phyloP scores from a whole-genome alignment of 73 alveolate species.

The Paramecium caudatum region DNA sequence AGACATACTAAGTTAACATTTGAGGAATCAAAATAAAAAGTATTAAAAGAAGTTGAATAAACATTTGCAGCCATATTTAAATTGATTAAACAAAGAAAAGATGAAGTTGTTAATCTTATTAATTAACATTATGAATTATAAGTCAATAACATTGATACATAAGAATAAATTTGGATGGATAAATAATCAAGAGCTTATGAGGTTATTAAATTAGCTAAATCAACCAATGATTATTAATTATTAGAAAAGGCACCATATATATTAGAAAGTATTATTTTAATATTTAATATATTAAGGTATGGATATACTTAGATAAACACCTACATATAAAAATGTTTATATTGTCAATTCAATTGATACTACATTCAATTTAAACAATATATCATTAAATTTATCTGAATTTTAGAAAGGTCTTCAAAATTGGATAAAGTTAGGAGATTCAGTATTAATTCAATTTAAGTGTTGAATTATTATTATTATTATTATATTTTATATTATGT shows the following conservation, averaged over 20 bases:
- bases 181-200: conserved; percentile 63
- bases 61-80: conserved; percentile 33
- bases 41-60: conserved; percentile 60
- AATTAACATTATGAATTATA: conserved; percentile 49
- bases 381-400: neutral
- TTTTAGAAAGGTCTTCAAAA: conserved; percentile 6
- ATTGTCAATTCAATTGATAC: conserved; percentile 58
- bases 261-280: neutral
- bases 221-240: conserved; percentile 9
- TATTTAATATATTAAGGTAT: neutral
- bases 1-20: conserved; percentile 76
- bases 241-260: conserved; percentile 27
- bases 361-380: conserved; percentile 15
- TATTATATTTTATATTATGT: neutral
- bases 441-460: conserved; percentile 1
- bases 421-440: conserved; percentile 56
- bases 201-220: conserved; percentile 55
- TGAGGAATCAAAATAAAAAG: conserved; percentile 72
- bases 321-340: conserved; percentile 49
- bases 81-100: conserved; percentile 66
- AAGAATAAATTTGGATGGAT: conserved; percentile 72
- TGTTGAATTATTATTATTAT: conserved; percentile 28
- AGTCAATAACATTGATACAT: conserved; percentile 27
- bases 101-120: conserved; percentile 54
- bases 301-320: conserved; percentile 25